Base-by-base conservation (phyloP, 495 filamentous ascomycete species). In the Evernia prunastri region DNA sequence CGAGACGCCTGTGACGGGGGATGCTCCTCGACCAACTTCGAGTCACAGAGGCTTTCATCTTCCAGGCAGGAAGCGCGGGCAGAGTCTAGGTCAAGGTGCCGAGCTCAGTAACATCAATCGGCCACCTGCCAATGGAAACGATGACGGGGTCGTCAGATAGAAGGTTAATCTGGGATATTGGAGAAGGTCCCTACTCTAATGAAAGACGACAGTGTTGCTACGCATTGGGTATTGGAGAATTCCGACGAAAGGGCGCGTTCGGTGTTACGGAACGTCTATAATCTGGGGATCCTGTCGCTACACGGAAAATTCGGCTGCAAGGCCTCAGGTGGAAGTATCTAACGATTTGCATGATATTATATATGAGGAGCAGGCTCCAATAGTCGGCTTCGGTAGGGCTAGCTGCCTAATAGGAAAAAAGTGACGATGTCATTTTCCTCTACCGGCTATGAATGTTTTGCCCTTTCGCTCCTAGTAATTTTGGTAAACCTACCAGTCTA, bases 1-100 rank as follows among this genome's bases (percentile, higher is more conserved):
- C 33, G 77, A 80, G 58, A 61, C 72, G 15, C 70, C 72, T 45
- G 68, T 71, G 66, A 73, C 70, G 20, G 72, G 76, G 31, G 77
- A 78, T 9, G 75, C 75, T 69, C 80, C 81, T 63, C 81, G 84
- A 70, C 75, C 77, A 29, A 68, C 70, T 18, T 75, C 77, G 5
- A 80, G 80, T 40, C 75, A 81, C 57, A 74, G 79, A 61, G 77
- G 79, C 29, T 92, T 92, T 74, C 81, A 84, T 68, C 81, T 92
- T 56, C 81, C 84, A 0, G 86, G 89, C 53, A 79, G 89, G 58
- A 91, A 90, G 77, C 80, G 87, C 65, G 88, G 82, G 23, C 87
- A 89, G 70, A 90, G 87, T 70, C 6, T 53, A 17, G 87, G 86
- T 39, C 85, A 82, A 66, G 89, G 84, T 2, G 82, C 88, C 31